Percentiles rank a stretch among this genome's conserved stretches.
These are phyloP conservation scores for Colletotrichum higginsianum DNA, from an alignment of 2,329 filamentous ascomycete species.

Conservation along the genomic window DNA sequence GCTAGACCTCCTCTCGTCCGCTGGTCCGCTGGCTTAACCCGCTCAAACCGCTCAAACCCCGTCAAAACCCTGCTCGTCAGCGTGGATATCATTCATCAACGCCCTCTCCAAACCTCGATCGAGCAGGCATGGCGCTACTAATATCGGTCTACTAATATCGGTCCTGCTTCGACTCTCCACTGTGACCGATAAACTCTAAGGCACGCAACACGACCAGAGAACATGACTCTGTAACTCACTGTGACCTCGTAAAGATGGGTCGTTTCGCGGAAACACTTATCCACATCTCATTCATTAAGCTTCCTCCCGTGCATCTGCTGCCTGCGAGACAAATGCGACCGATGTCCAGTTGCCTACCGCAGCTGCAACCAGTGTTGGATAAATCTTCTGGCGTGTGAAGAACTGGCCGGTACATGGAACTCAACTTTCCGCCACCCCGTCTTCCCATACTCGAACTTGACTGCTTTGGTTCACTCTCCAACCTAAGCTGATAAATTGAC, in stretches of 20 bases:
- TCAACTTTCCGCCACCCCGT: constrained; percentile 12
- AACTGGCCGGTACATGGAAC: constrained; percentile 28
- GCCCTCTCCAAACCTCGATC: constrained; percentile 11
- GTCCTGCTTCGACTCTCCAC: too few relatives aligned
- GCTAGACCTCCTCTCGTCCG: neutral
- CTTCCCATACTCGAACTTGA: too few relatives aligned
- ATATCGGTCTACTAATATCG: too few relatives aligned
- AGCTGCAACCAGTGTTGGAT: constrained; percentile 15
- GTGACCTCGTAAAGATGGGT: constrained; percentile 36
- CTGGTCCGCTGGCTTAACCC: neutral
- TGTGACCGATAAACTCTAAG: constrained; percentile 18
- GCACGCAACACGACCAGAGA: constrained; percentile 30
- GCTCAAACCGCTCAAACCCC: neutral
- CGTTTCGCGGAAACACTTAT: constrained; percentile 25
- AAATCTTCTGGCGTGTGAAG: constrained; percentile 15
- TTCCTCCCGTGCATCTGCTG: constrained; percentile 19
- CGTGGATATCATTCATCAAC: neutral
- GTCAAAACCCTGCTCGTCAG: constrained; percentile 7
- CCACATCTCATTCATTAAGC: constrained; percentile 33
- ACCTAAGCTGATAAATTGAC: neutral
- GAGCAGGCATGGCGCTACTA: neutral
- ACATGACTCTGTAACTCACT: constrained; percentile 34
- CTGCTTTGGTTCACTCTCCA: neutral
- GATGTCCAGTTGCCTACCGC: constrained; percentile 5
- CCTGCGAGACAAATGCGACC: constrained; percentile 1